These are phyloP conservation scores for Ophiostoma sp. DNA, from an alignment of 2,329 filamentous ascomycete species.

Conservation along the genomic window DNA sequence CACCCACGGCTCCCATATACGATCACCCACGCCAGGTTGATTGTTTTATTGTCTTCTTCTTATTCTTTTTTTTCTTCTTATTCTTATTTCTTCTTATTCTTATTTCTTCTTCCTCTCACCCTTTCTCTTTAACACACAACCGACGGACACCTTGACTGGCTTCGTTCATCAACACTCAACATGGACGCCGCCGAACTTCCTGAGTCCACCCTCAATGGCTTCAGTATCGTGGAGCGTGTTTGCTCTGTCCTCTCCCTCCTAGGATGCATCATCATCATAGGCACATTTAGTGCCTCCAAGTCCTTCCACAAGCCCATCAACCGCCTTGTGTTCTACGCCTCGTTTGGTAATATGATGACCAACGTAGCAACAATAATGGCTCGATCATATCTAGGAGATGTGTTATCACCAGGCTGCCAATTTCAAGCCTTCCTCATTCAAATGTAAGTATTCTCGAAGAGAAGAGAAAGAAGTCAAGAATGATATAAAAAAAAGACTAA, in stretches of 20 bases:
- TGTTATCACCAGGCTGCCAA: slow-evolving; percentile 60
- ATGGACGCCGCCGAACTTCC: slow-evolving; percentile 28
- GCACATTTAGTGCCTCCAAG: slow-evolving; percentile 66
- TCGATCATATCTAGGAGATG: slow-evolving; percentile 54
- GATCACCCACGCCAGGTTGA: not conserved
- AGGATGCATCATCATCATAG: slow-evolving; percentile 70
- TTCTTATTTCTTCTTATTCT: not conserved
- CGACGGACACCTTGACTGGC: not conserved
- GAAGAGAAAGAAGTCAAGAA: not conserved
- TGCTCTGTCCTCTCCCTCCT: slow-evolving; percentile 70
- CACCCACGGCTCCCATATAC: not conserved
- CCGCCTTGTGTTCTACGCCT: slow-evolving; percentile 78
- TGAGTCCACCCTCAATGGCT: slow-evolving; percentile 49
- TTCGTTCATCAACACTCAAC: slow-evolving; percentile 11
- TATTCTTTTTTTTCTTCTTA: not conserved
- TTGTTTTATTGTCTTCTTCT: not conserved
- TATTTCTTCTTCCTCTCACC: not conserved
- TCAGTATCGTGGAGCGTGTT: slow-evolving; percentile 65
- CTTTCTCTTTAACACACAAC: not conserved
- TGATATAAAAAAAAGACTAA: not conserved
- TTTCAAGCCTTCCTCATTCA: slow-evolving; percentile 79
- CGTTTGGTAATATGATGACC: slow-evolving; percentile 75
- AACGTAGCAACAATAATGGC: slow-evolving; percentile 77
- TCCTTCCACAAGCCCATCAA: slow-evolving; percentile 86
- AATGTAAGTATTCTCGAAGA: slow-evolving; percentile 58